Percentiles rank a stretch among this genome's conserved stretches.
Conservation (phyloP, 1,284 basidiomycete species). For the Trametes pubescens region DNA sequence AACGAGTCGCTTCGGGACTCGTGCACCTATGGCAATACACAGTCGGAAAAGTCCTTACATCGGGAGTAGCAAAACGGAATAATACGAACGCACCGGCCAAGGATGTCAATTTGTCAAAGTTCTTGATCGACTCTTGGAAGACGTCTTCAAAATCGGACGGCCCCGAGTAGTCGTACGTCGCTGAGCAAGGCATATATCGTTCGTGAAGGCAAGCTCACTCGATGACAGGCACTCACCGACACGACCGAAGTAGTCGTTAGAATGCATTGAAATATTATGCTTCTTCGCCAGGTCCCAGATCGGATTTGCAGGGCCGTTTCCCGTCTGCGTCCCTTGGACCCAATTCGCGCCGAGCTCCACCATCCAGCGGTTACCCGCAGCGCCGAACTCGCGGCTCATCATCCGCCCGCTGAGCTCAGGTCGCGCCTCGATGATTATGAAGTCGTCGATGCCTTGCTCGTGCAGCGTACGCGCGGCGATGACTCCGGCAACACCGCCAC, state of each 20-base stretch:
- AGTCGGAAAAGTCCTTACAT: not conserved
- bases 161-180: conserved; percentile 60
- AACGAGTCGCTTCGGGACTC: conserved; percentile 51
- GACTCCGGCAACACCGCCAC: conserved; percentile 73
- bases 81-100: conserved; percentile 50
- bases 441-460: conserved; percentile 63
- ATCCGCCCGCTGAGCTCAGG: conserved; percentile 69
- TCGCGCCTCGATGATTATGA: conserved; percentile 68
- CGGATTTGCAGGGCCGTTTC: conserved; percentile 62
- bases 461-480: conserved; percentile 70
- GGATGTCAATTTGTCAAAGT: conserved; percentile 51
- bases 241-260: conserved; percentile 56
- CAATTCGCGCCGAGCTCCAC: conserved; percentile 76
- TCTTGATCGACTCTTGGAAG: conserved; percentile 49
- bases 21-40: conserved; percentile 45
- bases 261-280: conserved; percentile 57
- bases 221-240: conserved; percentile 50
- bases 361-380: conserved; percentile 45
- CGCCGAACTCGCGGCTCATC: conserved; percentile 55
- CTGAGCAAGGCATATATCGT: conserved; percentile 41
- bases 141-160: conserved; percentile 54
- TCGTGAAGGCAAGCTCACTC: not conserved
- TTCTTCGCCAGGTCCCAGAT: conserved; percentile 68
- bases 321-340: conserved; percentile 71
- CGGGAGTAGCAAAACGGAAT: not conserved